Evolutionary conservation across 1,284 basidiomycete species (phyloP).

Genomic region (Apiotrichum sp.): DNA sequence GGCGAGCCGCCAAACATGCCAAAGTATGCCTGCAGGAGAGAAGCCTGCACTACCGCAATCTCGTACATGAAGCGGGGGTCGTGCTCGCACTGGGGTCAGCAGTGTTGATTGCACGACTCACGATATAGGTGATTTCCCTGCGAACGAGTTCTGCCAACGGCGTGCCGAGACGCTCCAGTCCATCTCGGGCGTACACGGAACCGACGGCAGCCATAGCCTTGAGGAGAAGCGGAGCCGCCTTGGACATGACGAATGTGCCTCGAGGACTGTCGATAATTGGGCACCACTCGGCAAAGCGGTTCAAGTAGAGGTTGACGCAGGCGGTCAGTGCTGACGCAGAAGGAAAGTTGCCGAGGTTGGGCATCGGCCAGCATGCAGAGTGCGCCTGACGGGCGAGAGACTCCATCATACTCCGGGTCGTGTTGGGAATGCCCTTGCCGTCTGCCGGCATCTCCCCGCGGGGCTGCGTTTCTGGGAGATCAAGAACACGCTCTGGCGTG

Average conservation of each 20-base stretch:
- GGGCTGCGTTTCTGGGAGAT: neutral
- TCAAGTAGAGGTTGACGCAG: constrained; percentile 21
- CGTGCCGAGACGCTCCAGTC: constrained; percentile 11
- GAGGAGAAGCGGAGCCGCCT: constrained; percentile 17
- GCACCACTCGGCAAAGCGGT: constrained; percentile 20
- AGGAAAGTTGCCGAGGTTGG: constrained; percentile 21
- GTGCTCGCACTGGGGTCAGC: constrained; percentile 16
- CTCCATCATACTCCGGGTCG: constrained; percentile 12
- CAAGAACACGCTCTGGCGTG: constrained; percentile 12
- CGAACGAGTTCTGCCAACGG: constrained; percentile 21
- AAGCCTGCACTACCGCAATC: constrained; percentile 17
- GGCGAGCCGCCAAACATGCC: constrained; percentile 22
- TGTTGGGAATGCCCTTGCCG: neutral
- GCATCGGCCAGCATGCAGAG: constrained; percentile 13
- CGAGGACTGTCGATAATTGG: constrained; percentile 14
- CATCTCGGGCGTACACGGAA: constrained; percentile 21
- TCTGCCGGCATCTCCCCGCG: neutral
- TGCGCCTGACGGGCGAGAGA: constrained; percentile 17
- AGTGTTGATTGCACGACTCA: constrained; percentile 4
- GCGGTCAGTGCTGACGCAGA: constrained; percentile 13
- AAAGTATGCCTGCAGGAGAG: constrained; percentile 18
- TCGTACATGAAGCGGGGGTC: constrained; percentile 22
- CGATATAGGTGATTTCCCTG: constrained; percentile 20
- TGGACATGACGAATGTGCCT: constrained; percentile 10
- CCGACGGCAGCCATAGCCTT: constrained; percentile 22